Evolutionary conservation across 1,284 basidiomycete species (phyloP).

Genomic region (Phylloporus sp.): DNA sequence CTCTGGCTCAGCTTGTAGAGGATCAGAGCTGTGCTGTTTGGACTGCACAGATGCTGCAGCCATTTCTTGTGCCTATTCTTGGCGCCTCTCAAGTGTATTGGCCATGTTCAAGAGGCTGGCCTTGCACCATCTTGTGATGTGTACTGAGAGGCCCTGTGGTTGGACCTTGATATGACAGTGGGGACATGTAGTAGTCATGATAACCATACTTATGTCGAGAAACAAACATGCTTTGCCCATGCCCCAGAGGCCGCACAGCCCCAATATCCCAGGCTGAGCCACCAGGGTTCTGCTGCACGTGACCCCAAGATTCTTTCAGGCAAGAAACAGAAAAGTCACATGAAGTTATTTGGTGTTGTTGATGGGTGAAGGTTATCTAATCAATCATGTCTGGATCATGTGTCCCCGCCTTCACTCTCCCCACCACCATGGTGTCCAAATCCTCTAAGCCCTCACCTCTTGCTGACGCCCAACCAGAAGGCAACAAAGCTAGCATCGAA

Average conservation of each 20-base stretch:
- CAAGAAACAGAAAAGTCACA: no score
- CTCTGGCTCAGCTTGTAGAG: no score
- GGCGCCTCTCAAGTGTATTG: not conserved
- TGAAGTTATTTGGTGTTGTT: not conserved
- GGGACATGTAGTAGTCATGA: not conserved
- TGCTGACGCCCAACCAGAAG: no score
- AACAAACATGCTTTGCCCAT: no score
- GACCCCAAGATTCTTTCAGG: no score
- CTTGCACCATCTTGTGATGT: not conserved
- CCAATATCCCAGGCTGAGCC: no score
- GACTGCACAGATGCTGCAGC: not conserved
- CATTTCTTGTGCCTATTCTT: not conserved
- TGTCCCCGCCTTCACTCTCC: not conserved
- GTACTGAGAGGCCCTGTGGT: not conserved
- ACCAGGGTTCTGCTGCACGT: no score
- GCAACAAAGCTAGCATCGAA: no score
- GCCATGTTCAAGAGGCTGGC: not conserved
- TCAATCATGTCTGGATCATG: not conserved
- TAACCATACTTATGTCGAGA: no score
- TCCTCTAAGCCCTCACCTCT: no score
- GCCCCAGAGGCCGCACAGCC: no score
- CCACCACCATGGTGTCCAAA: not conserved
- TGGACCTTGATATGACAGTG: not conserved
- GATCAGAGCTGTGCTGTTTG: not conserved
- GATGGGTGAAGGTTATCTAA: not conserved